Base-by-base conservation (phyloP, 306 rosid species). In the Adenanthera pavonina region DNA sequence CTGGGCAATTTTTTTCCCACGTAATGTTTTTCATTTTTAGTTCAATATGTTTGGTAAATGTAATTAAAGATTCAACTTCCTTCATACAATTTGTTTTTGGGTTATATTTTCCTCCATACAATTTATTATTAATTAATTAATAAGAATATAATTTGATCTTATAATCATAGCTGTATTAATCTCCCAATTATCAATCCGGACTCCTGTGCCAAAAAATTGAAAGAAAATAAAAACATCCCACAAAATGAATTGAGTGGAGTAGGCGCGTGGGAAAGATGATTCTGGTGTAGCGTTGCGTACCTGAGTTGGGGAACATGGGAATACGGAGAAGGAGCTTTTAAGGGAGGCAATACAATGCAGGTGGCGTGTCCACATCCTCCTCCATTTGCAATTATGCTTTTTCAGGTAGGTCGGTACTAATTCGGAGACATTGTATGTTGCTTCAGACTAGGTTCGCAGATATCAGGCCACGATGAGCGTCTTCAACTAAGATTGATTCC, bases 291-390 rank as follows among this genome's bases (percentile, higher is more conserved):
- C 8, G 49, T 2, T 30, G 43, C 46, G 36, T 75, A 56, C 19
- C 46, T 43, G 54, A 44, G 75, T 70, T 15, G 75, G 80, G 76
- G 79, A 71, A 76, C 48, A 43, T 33, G 46, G 53, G 60, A 68
- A 43, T 19, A 66, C 8, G 71, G 65, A 61, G 80, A 30, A 69
- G 64, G 77, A 72, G 80, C 82, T 83, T 86, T 86, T 52, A 86
- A 86, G 89, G 84, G 57, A 83, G 80, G 89, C 89, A 86, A 84
- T 20, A 62, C 64, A 72, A 40, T 70, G 82, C 46, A 12, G 84
- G 84, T 86, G 75, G 65, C 4, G 38, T 1, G 86, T 80, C 89
- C 56, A 77, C 74, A 65, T 82, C 84, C 25, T 76, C n/a, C 70
- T n/a, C 61, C 46, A 10, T 69, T 40, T 75, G 80, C 43, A 75